These are phyloP conservation scores for Tinospora cordifolia DNA, from an alignment of 164 flowering plant genomes.

Conservation along the genomic window DNA sequence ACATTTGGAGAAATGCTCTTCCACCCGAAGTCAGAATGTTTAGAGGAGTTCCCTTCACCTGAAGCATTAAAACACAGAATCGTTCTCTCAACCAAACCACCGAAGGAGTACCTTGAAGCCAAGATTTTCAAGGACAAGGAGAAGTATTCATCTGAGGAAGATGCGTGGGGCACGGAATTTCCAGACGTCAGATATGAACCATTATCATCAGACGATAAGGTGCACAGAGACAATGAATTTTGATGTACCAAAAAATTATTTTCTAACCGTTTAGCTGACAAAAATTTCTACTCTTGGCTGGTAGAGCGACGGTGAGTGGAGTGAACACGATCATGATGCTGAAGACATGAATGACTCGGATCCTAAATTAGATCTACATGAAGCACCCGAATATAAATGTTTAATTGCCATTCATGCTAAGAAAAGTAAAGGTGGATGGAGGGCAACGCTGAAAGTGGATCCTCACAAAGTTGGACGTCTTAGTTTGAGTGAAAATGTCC, in stretches of 20 bases:
- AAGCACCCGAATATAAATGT: constrained; percentile 29
- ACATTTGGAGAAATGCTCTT: constrained; percentile 34
- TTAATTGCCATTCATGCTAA: constrained; percentile 38
- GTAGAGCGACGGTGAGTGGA: constrained; percentile 20
- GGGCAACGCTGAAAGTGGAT: constrained; percentile 22
- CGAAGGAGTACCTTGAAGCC: constrained; percentile 33
- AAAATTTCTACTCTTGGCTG: neutral
- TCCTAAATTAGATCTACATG: constrained; percentile 15
- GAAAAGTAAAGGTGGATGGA: constrained; percentile 28
- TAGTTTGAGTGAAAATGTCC: constrained; percentile 36
- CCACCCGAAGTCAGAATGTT: constrained; percentile 22
- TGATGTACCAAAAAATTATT: neutral
- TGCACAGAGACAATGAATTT: constrained; percentile 10
- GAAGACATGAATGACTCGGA: constrained; percentile 25
- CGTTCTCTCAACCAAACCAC: constrained; percentile 40
- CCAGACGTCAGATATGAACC: constrained; percentile 17
- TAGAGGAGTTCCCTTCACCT: constrained; percentile 38
- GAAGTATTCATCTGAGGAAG: constrained; percentile 27
- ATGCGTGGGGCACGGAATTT: constrained; percentile 37
- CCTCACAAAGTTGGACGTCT: constrained; percentile 25
- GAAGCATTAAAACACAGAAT: constrained; percentile 26
- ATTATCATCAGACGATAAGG: constrained; percentile 28
- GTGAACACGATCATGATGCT: constrained; percentile 19
- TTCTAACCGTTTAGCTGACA: neutral
- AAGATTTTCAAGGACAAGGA: constrained; percentile 22